Conservation (phyloP, 2,329 filamentous ascomycete genomes). For the Diplodia intermedia region DNA sequence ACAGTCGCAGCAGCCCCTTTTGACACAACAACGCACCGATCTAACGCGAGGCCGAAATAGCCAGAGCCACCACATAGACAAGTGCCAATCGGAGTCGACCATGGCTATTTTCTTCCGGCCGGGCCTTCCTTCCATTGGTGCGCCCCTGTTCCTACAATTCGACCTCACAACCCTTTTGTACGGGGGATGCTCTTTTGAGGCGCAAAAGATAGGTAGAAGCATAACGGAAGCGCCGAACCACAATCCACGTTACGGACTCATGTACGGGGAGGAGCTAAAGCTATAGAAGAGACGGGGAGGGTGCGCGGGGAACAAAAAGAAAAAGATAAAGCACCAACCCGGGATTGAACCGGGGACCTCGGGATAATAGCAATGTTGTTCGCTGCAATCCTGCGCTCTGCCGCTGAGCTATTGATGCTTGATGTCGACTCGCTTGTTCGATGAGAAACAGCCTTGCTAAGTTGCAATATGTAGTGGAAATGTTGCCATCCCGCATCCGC, state of each 20-base stretch:
- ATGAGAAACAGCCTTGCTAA: not conserved
- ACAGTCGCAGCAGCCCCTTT: not conserved
- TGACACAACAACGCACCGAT: not conserved
- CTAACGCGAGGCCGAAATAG: not conserved
- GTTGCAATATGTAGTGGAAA: not conserved
- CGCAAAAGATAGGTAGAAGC: not conserved
- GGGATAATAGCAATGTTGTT: not conserved
- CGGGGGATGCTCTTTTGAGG: not conserved
- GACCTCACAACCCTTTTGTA: not conserved
- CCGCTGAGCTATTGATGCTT: conserved; percentile 4
- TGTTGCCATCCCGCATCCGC: not conserved
- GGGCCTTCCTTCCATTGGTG: not conserved
- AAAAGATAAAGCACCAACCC: not conserved
- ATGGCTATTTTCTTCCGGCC: not conserved
- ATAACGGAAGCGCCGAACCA: not conserved
- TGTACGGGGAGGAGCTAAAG: too few relatives aligned
- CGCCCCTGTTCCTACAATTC: not conserved
- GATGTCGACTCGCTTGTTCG: not conserved
- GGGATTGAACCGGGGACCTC: not conserved
- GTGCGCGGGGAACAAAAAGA: too few relatives aligned
- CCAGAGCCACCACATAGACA: not conserved
- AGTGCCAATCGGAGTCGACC: not conserved
- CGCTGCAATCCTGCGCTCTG: conserved; percentile 1
- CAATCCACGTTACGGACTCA: not conserved
- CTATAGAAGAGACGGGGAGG: not conserved